Percentiles rank a stretch among this genome's conserved stretches.
phyloP scores from a whole-genome alignment of 75 land plant species.

The Cupressus sempervirens region DNA sequence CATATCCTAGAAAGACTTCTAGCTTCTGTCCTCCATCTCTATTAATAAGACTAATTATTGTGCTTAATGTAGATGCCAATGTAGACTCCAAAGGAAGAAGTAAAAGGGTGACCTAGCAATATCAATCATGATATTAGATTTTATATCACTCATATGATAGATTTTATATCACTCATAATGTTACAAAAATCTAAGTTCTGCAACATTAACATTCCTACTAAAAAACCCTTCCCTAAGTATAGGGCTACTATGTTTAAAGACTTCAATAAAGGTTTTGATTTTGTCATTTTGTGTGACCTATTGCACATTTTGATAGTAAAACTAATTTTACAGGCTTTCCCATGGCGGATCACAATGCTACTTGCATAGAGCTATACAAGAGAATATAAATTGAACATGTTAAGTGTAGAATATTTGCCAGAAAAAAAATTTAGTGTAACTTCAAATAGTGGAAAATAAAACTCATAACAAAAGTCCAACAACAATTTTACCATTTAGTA shows the following conservation, averaged over 20 bases:
- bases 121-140: too few relatives aligned
- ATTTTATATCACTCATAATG: too few relatives aligned
- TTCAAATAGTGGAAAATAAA: not conserved
- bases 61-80: slow-evolving; percentile 61
- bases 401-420: not conserved
- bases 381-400: not conserved
- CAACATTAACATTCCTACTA: not conserved
- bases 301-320: not conserved
- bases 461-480: not conserved
- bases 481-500: not conserved
- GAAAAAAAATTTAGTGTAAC: not conserved
- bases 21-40: slow-evolving; percentile 39
- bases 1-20: slow-evolving; percentile 50
- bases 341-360: not conserved
- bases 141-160: too few relatives aligned
- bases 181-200: not conserved
- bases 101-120: slow-evolving; percentile 51
- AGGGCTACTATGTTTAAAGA: not conserved
- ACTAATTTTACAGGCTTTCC: too few relatives aligned
- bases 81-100: slow-evolving; percentile 80
- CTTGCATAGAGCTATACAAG: not conserved
- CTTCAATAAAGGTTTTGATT: not conserved
- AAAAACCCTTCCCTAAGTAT: not conserved
- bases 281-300: not conserved
- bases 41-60: slow-evolving; percentile 50